phyloP scores from a whole-genome alignment of 2,329 filamentous ascomycete genomes.

The Colletotrichum falcatum region DNA sequence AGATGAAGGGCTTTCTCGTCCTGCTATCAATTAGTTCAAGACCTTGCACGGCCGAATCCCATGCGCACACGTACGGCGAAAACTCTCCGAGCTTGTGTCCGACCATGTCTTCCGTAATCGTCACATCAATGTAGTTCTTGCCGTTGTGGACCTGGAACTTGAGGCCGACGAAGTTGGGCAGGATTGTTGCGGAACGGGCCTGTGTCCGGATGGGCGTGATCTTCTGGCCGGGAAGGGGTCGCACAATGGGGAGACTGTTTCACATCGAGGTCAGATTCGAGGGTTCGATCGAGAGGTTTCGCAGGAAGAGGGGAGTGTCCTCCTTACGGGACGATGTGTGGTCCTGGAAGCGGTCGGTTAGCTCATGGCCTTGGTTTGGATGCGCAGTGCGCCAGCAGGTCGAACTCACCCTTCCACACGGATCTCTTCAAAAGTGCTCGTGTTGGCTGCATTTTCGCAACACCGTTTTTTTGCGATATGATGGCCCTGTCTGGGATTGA shows the following conservation, averaged over 20 bases:
- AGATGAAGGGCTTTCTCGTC: slow-evolving; percentile 70
- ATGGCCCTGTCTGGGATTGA: slow-evolving; percentile 21
- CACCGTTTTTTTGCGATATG: slow-evolving; percentile 6
- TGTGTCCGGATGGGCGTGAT: slow-evolving; percentile 84
- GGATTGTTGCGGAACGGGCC: slow-evolving; percentile 87
- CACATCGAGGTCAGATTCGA: slow-evolving; percentile 23
- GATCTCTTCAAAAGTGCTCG: slow-evolving; percentile 78
- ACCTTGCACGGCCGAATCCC: background rate
- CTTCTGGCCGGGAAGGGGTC: slow-evolving; percentile 69
- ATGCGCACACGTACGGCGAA: slow-evolving; percentile 74
- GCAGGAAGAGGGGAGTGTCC: background rate
- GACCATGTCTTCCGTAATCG: slow-evolving; percentile 95
- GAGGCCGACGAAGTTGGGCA: slow-evolving; percentile 91
- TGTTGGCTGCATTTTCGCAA: slow-evolving; percentile 73
- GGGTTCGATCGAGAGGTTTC: slow-evolving; percentile 44
- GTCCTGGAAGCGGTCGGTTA: slow-evolving; percentile 51
- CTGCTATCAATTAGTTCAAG: slow-evolving; percentile 48
- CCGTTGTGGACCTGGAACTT: slow-evolving; percentile 94
- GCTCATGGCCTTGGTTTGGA: background rate
- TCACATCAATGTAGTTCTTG: slow-evolving; percentile 84
- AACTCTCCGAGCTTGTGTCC: slow-evolving; percentile 96
- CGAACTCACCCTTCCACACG: slow-evolving; percentile 83
- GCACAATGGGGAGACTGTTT: slow-evolving; percentile 72
- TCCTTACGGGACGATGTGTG: slow-evolving; percentile 66
- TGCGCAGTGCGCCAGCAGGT: background rate